Base-by-base conservation (phyloP, 768 basidiomycete genomes). In the Lyophyllum semitale region DNA sequence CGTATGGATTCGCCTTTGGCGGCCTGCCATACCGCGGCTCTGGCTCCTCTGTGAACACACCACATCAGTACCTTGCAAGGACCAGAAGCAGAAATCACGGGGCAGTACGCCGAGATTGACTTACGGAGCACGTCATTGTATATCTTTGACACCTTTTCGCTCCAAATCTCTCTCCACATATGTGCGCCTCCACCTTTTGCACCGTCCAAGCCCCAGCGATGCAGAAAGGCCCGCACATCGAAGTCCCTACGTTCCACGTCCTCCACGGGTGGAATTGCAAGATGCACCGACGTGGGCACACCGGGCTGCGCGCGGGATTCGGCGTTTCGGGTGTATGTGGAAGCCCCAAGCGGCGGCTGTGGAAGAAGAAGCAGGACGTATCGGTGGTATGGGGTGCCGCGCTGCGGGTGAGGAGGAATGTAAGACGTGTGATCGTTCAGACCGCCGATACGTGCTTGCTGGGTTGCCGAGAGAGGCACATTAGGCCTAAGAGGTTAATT, bases 321-420 rank as follows among this genome's bases (percentile, higher is more conserved):
- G 23, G 68, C 62, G 53, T 72, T 73, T 40, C 68, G 68, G 32
- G 71, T 68, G 62, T 78, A 74, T 29, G 64, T 62, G 17, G 63
- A 53, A 1, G 58, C 60, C n/a, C 58, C 69, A 32, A 70, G 59
- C 9, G 77, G 72, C 29, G 82, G 77, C 62, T 96, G 93, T 9
- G 84, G 86, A 44, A 95, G 78, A 26, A 96, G 74, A 26, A 96
- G 74, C 41, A 88, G 61, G 8, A 85, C 82, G 69, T 96, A 97
- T 58, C 96, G 93, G 72, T 99, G 96, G 71, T 92, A 94, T 0
- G 85, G 84, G 11, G 94, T 89, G 47, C 95, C 94, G 33, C 82
- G 82, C 67, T 93, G 90, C 3, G 96, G 96, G 61, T 97, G 94
- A 4, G 95, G 97, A 5, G 96, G 91, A 59, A 95, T 76, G 70